phyloP scores from a whole-genome alignment of 495 filamentous ascomycete genomes.

The Xylaria venustula region DNA sequence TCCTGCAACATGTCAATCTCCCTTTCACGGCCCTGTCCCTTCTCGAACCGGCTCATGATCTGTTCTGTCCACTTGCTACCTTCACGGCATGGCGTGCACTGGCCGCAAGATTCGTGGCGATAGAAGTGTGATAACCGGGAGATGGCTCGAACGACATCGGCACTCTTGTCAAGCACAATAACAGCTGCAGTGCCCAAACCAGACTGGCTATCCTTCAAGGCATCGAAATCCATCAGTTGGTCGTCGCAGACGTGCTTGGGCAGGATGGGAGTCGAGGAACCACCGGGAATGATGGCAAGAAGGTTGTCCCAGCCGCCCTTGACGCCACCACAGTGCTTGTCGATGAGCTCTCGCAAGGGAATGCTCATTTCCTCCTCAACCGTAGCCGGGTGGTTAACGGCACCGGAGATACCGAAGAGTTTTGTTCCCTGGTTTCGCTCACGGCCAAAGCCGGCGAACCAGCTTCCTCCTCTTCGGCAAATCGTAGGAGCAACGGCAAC shows the following conservation, averaged over 20 bases:
- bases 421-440: slow-evolving; percentile 96
- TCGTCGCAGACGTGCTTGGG: slow-evolving; percentile 84
- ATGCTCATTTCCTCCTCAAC: slow-evolving; percentile 99
- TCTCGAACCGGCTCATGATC: slow-evolving; percentile 96
- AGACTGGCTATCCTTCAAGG: slow-evolving; percentile 93
- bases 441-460: slow-evolving; percentile 91
- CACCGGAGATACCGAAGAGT: slow-evolving; percentile 96
- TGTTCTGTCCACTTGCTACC: slow-evolving; percentile 97
- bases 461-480: slow-evolving; percentile 83
- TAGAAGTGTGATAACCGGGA: slow-evolving; percentile 93
- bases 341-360: slow-evolving; percentile 88
- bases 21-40: slow-evolving; percentile 77
- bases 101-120: slow-evolving; percentile 95
- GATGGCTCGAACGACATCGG: slow-evolving; percentile 92
- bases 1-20: slow-evolving; percentile 99
- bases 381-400: slow-evolving; percentile 97
- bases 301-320: slow-evolving; percentile 98
- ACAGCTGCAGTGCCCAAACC: slow-evolving; percentile 98
- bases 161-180: slow-evolving; percentile 97
- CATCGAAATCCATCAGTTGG: slow-evolving; percentile 99
- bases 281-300: slow-evolving; percentile 90
- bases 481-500: slow-evolving; percentile 94
- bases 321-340: slow-evolving; percentile 96
- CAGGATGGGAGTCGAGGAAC: slow-evolving; percentile 92
- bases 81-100: slow-evolving; percentile 97